Evolutionary conservation across 179 eudicot genomes (phyloP), one percentile per base, ranked within the genome.

Genomic region (Heliamphora pulchella): DNA sequence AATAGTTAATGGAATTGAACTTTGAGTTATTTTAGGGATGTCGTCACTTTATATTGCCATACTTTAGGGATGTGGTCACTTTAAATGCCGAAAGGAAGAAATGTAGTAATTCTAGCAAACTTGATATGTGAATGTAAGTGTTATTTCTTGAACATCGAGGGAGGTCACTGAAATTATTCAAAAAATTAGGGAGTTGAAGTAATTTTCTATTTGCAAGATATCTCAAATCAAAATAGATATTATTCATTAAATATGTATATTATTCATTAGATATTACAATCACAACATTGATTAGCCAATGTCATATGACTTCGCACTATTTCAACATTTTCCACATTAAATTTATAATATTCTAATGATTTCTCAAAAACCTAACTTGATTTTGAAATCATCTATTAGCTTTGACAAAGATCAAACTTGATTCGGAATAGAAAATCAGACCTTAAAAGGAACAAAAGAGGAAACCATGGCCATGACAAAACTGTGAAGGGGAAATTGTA

Each of bases 391-490:
- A 15, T 70, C 54, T 46, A 17, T n/a, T 70, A 47, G 22, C 17
- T 18, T 47, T 46, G 74, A 47, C 53, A 70, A 46, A 70, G 20
- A n/a, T n/a, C 31, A 44, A 70, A 67, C 6, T 47, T 9, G 3
- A 47, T 70, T 6, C 47, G 17, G 54, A 47, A 46, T 18, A 70
- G 14, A 50, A 70, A 47, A 8, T 47, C 74, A 13, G 74, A 46
- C 31, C 74, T 15, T 17, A 46, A 47, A 71, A 50, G 41, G 41
- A 71, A 20, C 43, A 44, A 71, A 4, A 3, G 4, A 31, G 43
- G 55, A 72, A 72, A 20, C 1, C 58, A 51, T 22, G 76, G 50
- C 59, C 9, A 59, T 72, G 75, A 72, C 75, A 22, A 50, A 50
- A 50, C 44, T 7, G 7, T 72, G n/a, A 71, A 20, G 46, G 66